A percentile compares a stretch with the other conserved stretches of the same genome.
These are phyloP conservation scores for Hygrophila difformis DNA, from an alignment of 257 asterid species.

Conservation along the genomic window DNA sequence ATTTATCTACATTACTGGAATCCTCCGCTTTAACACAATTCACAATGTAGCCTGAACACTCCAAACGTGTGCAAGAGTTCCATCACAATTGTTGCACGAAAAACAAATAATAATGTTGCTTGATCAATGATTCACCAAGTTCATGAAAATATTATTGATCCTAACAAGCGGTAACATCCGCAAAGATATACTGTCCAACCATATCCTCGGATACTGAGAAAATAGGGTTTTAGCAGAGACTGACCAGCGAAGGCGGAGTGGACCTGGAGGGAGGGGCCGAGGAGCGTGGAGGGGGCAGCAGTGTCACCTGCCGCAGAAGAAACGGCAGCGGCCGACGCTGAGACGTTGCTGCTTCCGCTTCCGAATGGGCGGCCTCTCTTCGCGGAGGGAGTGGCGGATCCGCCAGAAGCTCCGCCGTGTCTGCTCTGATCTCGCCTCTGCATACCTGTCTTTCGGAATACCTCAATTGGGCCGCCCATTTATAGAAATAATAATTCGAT, in stretches of 20 bases:
- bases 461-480: too few relatives aligned
- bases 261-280: slow-evolving; percentile 51
- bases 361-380: slow-evolving; percentile 67
- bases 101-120: too few relatives aligned
- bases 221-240: slow-evolving; percentile 9
- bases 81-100: too few relatives aligned
- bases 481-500: too few relatives aligned
- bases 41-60: too few relatives aligned
- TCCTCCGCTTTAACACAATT: too few relatives aligned
- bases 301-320: slow-evolving; percentile 27
- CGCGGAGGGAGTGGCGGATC: slow-evolving; percentile 45
- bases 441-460: neutral
- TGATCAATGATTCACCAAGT: neutral
- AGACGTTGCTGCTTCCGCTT: slow-evolving; percentile 22
- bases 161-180: too few relatives aligned
- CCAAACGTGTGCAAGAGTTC: too few relatives aligned
- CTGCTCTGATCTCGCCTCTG: slow-evolving; percentile 27
- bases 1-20: too few relatives aligned
- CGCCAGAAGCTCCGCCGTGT: slow-evolving; percentile 40
- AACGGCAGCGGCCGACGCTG: slow-evolving; percentile 13
- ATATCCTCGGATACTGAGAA: neutral
- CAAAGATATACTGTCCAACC: neutral
- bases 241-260: slow-evolving; percentile 54
- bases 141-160: too few relatives aligned
- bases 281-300: slow-evolving; percentile 33